Conservation (phyloP, 208 protist genomes). For the Paratrypanosoma confusum region DNA sequence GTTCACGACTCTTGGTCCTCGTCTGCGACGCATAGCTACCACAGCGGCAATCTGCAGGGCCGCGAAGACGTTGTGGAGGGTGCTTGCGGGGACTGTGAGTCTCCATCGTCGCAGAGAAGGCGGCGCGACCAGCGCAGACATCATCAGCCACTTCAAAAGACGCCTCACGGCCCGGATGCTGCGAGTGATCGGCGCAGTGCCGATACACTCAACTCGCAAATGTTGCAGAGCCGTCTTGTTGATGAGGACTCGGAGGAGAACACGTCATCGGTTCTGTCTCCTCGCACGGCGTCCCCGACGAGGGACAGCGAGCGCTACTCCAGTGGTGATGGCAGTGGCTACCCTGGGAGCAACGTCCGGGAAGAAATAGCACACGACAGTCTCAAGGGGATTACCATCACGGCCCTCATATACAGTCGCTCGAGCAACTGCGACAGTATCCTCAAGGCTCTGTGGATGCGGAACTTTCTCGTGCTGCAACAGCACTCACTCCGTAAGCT, state of each 20-base stretch:
- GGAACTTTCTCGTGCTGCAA: constrained; percentile 44
- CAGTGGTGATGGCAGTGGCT: background rate
- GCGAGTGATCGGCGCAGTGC: no score
- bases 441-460: constrained; percentile 30
- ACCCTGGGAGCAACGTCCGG: background rate
- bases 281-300: background rate
- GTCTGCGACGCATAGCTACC: no score
- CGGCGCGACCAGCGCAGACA: no score
- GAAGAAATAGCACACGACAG: constrained; percentile 3
- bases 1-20: no score
- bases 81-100: no score
- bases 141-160: no score
- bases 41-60: no score
- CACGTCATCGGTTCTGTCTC: background rate
- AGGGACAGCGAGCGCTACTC: background rate
- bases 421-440: constrained; percentile 14
- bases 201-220: constrained; percentile 1
- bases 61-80: no score
- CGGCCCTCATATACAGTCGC: constrained; percentile 40
- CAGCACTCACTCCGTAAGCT: constrained; percentile 16
- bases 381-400: constrained; percentile 19
- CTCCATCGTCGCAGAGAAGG: no score
- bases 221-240: background rate
- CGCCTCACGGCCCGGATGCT: no score
- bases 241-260: background rate